A percentile compares a stretch with the other conserved stretches of the same genome.
These are phyloP conservation scores for Hydrangea macrophylla DNA, from an alignment of 148 eudicot genomes.

Conservation along the genomic window DNA sequence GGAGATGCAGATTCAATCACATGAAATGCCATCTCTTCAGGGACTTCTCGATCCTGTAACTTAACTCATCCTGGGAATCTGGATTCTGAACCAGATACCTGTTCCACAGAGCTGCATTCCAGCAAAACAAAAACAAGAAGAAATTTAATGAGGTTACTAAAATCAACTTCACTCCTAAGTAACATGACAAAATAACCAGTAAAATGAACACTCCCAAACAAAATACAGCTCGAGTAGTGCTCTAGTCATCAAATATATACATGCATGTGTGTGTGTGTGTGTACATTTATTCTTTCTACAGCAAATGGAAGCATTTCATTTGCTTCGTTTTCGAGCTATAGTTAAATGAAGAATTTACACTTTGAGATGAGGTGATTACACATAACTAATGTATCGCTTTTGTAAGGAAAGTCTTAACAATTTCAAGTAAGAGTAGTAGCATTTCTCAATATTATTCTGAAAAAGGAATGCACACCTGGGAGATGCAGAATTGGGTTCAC, in stretches of 20 bases:
- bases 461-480: slow-evolving; percentile 27
- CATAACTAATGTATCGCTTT: not conserved
- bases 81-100: slow-evolving; percentile 20
- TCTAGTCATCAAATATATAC: not conserved
- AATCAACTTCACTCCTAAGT: not conserved
- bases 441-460: not conserved
- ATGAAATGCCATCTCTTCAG: too few species aligned
- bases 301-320: too few species aligned
- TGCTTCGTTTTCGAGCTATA: too few species aligned
- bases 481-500: slow-evolving; percentile 24
- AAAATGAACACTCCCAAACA: not conserved
- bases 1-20: too few species aligned
- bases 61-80: slow-evolving; percentile 15
- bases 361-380: too few species aligned
- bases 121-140: not conserved
- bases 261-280: too few species aligned
- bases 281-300: too few species aligned
- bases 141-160: not conserved
- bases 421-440: too few species aligned
- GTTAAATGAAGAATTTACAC: too few species aligned
- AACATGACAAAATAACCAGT: not conserved
- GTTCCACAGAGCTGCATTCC: slow-evolving; percentile 35
- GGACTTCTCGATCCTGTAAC: too few species aligned
- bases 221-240: not conserved
- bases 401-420: too few species aligned